Evolutionary conservation across 2,329 filamentous ascomycete species (phyloP).

Genomic region (Bisporella sp.): DNA sequence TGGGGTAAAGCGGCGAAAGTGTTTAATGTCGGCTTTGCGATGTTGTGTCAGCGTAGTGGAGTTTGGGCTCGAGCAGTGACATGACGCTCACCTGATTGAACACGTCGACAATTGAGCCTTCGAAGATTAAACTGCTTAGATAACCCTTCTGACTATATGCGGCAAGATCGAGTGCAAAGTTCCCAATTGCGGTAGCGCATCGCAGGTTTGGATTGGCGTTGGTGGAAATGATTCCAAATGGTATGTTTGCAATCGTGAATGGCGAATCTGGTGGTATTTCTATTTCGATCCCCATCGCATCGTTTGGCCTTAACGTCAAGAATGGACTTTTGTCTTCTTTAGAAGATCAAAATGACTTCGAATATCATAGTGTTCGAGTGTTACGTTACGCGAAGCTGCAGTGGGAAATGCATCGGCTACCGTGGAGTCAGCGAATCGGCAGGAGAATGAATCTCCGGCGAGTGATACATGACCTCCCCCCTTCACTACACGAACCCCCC

Average conservation of each 20-base stretch:
- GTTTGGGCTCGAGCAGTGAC: not conserved
- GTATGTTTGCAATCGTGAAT: slow-evolving; percentile 75
- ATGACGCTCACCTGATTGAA: not conserved
- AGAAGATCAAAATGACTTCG: no score
- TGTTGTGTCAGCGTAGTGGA: not conserved
- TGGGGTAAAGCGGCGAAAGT: slow-evolving; percentile 56
- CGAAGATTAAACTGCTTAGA: not conserved
- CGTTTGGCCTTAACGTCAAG: not conserved
- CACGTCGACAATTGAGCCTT: not conserved
- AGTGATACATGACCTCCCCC: no score
- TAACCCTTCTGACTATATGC: slow-evolving; percentile 30
- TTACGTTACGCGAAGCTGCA: no score
- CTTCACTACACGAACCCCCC: no score
- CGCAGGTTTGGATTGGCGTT: slow-evolving; percentile 46
- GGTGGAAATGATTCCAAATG: slow-evolving; percentile 75
- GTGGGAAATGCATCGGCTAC: no score
- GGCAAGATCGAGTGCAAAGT: slow-evolving; percentile 62
- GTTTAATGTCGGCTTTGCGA: slow-evolving; percentile 45
- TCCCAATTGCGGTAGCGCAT: slow-evolving; percentile 65
- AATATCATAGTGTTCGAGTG: no score
- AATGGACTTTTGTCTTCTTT: no score
- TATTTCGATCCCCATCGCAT: not conserved
- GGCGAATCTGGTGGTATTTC: slow-evolving; percentile 14
- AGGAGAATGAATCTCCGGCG: no score
- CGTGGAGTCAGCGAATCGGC: no score